Percentiles rank a stretch among this genome's conserved stretches.
Evolutionary conservation across 2,329 filamentous ascomycete species (phyloP).

Genomic region (Botryosphaeria dothidea): DNA sequence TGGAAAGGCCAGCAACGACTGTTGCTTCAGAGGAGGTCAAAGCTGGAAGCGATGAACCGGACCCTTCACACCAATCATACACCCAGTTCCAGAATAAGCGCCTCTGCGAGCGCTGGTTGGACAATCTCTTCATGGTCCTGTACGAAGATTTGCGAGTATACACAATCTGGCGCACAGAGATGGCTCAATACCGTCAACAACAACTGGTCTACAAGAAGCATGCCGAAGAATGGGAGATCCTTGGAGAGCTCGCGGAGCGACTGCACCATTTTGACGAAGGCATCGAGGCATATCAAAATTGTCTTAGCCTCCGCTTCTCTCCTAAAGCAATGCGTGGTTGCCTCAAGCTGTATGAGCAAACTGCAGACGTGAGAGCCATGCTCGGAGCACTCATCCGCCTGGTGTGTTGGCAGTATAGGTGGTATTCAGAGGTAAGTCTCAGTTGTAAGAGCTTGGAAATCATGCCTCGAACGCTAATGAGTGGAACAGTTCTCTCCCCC

Average conservation of each 20-base stretch:
- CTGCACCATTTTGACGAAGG: constrained; percentile 91
- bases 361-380: constrained; percentile 76
- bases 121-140: constrained; percentile 98
- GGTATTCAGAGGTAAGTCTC: constrained; percentile 83
- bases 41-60: constrained; percentile 66
- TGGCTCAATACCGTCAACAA: constrained; percentile 92
- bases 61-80: constrained; percentile 70
- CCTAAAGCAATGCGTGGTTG: constrained; percentile 89
- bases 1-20: constrained; percentile 80
- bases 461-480: constrained; percentile 23
- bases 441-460: neutral
- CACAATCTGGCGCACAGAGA: constrained; percentile 98
- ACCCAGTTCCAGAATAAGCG: constrained; percentile 96
- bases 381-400: constrained; percentile 85
- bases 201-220: constrained; percentile 96
- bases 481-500: constrained; percentile 76
- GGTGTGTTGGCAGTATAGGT: constrained; percentile 97
- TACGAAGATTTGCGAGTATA: constrained; percentile 98
- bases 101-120: constrained; percentile 94
- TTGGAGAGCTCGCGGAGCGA: constrained; percentile 88
- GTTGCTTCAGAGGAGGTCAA: constrained; percentile 77
- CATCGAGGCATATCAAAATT: constrained; percentile 88
- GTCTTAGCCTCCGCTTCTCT: constrained; percentile 84
- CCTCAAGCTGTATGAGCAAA: constrained; percentile 74
- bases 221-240: constrained; percentile 96